Evolutionary conservation across 345 rosid species (phyloP).

Genomic region (Arabis alpina): DNA sequence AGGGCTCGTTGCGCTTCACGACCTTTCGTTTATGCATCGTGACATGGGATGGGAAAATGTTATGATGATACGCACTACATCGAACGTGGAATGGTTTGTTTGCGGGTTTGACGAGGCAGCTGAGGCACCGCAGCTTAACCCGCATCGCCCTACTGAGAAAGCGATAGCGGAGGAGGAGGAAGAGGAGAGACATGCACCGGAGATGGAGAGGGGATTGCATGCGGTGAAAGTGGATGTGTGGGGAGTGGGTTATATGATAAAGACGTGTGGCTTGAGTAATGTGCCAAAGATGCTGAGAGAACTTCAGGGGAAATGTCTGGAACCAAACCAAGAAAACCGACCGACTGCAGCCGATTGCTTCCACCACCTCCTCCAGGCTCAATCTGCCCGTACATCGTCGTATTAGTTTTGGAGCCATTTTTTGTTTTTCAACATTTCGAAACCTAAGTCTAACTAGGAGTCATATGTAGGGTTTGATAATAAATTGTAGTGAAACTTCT

Average conservation of each 20-base stretch:
- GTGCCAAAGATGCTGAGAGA: conserved; percentile 81
- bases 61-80: conserved; percentile 49
- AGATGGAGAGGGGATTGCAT: conserved; percentile 91
- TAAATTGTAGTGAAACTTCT: too few species aligned
- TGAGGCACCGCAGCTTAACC: conserved; percentile 81
- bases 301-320: conserved; percentile 81
- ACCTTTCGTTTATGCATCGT: conserved; percentile 93
- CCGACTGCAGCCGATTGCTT: conserved; percentile 98
- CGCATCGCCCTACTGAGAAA: conserved; percentile 33
- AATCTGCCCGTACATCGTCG: conserved; percentile 52
- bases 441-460: not conserved
- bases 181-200: conserved; percentile 76
- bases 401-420: conserved; percentile 16
- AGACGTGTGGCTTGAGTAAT: conserved; percentile 66
- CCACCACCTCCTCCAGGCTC: conserved; percentile 86
- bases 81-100: conserved; percentile 77
- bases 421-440: conserved; percentile 8
- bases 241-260: conserved; percentile 85
- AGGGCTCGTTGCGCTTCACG: conserved; percentile 87
- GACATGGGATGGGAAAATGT: conserved; percentile 92
- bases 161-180: conserved; percentile 11
- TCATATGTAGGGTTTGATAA: too few species aligned
- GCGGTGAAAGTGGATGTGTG: conserved; percentile 97
- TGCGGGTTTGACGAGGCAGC: conserved; percentile 84
- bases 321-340: conserved; percentile 85